A percentile compares a stretch with the other conserved stretches of the same genome.
These are phyloP conservation scores for Penicillium robsamsonii DNA, from an alignment of 495 filamentous ascomycete genomes.

Conservation along the genomic window DNA sequence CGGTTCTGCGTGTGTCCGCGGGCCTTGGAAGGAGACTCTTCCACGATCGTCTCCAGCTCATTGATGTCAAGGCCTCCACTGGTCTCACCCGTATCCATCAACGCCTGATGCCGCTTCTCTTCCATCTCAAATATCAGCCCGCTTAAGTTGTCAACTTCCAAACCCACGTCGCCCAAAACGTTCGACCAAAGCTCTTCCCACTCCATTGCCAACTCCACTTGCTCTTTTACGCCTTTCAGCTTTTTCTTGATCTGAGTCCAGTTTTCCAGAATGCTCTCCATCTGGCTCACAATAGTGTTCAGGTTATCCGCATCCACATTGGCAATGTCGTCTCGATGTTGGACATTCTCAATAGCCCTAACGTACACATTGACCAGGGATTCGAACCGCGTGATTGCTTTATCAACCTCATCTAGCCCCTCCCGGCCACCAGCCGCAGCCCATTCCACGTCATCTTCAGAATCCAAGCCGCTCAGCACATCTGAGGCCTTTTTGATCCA, in stretches of 20 bases:
- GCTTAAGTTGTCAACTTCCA: constrained; percentile 81
- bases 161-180: constrained; percentile 88
- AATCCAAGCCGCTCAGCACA: constrained; percentile 78
- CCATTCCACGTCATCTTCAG: constrained; percentile 97
- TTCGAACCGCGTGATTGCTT: constrained; percentile 80
- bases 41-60: constrained; percentile 90
- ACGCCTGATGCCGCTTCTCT: constrained; percentile 76
- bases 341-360: constrained; percentile 82
- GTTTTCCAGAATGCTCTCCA: constrained; percentile 79
- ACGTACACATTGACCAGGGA: constrained; percentile 86
- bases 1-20: constrained; percentile 54
- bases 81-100: constrained; percentile 55
- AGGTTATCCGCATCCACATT: constrained; percentile 66
- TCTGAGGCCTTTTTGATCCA: constrained; percentile 91
- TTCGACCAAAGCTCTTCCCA: constrained; percentile 97
- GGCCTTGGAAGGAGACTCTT: constrained; percentile 69
- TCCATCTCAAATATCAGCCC: constrained; percentile 94
- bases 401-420: constrained; percentile 84
- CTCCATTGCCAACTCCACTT: constrained; percentile 96
- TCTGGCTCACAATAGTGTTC: constrained; percentile 70
- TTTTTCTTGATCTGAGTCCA: constrained; percentile 78
- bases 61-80: constrained; percentile 75
- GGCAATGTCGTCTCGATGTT: constrained; percentile 73
- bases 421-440: constrained; percentile 89
- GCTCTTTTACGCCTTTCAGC: constrained; percentile 74